Evolutionary conservation across 163 green algal genomes (phyloP).

Genomic region (Volvox carteri): DNA sequence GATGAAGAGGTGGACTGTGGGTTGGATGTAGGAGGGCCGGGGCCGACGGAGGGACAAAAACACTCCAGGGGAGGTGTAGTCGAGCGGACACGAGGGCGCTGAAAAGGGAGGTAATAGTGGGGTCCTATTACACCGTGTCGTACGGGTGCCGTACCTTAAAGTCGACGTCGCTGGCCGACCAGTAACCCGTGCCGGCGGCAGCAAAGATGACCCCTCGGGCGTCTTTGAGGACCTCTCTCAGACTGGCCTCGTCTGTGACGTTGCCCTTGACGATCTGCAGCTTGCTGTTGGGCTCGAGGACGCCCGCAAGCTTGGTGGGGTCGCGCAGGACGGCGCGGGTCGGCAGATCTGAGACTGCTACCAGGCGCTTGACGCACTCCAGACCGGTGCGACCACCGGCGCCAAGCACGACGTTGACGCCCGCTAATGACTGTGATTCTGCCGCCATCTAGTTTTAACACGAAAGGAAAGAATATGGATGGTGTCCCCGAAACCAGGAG

Average conservation of each 20-base stretch:
- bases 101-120: no score
- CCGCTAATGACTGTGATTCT: no score
- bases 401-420: constrained; percentile 33
- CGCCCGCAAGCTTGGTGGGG: constrained; percentile 3
- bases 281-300: not conserved
- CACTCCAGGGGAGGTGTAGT: no score
- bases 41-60: no score
- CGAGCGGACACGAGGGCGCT: no score
- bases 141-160: constrained; percentile 63
- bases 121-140: no score
- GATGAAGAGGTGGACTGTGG: not conserved
- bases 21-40: no score
- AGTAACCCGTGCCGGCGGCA: constrained; percentile 62
- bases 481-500: no score
- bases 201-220: constrained; percentile 66
- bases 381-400: constrained; percentile 26
- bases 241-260: constrained; percentile 60
- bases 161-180: constrained; percentile 64
- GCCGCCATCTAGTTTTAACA: constrained; percentile 51
- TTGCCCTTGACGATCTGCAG: constrained; percentile 65
- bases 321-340: constrained; percentile 34
- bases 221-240: constrained; percentile 56
- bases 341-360: not conserved
- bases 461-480: not conserved
- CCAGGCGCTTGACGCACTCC: constrained; percentile 36